phyloP scores from a whole-genome alignment of 2,329 filamentous ascomycete genomes.

The Didymella segeticola region DNA sequence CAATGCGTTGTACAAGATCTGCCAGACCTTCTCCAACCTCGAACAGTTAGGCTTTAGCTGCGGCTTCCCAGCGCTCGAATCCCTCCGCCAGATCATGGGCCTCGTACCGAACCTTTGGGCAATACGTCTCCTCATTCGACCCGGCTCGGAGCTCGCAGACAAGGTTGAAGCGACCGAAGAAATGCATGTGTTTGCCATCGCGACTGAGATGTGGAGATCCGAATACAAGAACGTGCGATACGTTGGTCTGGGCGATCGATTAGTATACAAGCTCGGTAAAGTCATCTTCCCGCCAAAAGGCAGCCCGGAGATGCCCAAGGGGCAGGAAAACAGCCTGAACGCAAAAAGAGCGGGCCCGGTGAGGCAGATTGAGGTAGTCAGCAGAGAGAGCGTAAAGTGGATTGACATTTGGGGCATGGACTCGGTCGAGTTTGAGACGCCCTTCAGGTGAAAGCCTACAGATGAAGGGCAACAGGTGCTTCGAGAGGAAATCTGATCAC shows the following conservation, averaged over 20 bases:
- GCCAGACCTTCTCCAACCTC: slow-evolving; percentile 62
- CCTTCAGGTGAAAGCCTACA: slow-evolving; percentile 27
- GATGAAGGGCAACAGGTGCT: neutral
- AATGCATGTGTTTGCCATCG: slow-evolving; percentile 41
- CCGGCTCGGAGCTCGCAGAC: slow-evolving; percentile 34
- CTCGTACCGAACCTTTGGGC: slow-evolving; percentile 51
- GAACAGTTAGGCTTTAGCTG: slow-evolving; percentile 65
- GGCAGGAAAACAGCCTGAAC: slow-evolving; percentile 34
- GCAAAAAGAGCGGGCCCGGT: slow-evolving; percentile 37
- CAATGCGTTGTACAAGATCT: slow-evolving; percentile 57
- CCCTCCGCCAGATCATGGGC: slow-evolving; percentile 45
- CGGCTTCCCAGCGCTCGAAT: slow-evolving; percentile 59
- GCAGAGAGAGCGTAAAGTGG: slow-evolving; percentile 47
- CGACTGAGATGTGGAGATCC: slow-evolving; percentile 43
- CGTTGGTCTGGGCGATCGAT: slow-evolving; percentile 48
- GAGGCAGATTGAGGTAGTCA: slow-evolving; percentile 40
- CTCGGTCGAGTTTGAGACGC: slow-evolving; percentile 39
- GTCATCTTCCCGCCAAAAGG: slow-evolving; percentile 34
- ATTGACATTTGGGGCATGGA: slow-evolving; percentile 57
- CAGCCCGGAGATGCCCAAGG: slow-evolving; percentile 6
- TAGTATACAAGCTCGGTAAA: slow-evolving; percentile 48
- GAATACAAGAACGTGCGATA: slow-evolving; percentile 47
- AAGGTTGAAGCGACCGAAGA: slow-evolving; percentile 38
- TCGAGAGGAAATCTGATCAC: neutral
- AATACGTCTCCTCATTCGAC: slow-evolving; percentile 48